Evolutionary conservation across 2,329 filamentous ascomycete genomes (phyloP), one percentile per base, ranked within the genome.

Genomic region (Dryadomyces quercus-mongolicae): DNA sequence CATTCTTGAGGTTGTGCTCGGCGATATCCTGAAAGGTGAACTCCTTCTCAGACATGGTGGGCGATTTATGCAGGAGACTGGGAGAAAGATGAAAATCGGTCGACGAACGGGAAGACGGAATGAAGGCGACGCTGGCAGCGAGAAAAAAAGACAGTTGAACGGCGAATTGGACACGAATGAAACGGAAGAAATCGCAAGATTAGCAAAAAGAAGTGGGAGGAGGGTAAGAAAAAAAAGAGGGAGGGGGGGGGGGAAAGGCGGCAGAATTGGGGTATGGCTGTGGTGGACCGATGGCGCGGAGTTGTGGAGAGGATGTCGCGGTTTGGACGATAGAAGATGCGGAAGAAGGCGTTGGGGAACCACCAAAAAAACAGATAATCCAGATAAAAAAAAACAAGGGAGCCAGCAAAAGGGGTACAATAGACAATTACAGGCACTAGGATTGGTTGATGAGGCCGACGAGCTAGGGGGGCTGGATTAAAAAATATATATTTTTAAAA

Each of bases 1-100:
- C 90, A 80, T 90, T 95, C 84, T 96, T 96, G 72, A 80, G 84
- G 75, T 85, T 88, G 80, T 95, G 89, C 73, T 82, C 81, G 59
- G 86, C 78, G 72, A 95, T 81, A 71, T 95, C 88, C 66, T 85
- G 76, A 74, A 83, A 88, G 65, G 86, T 93, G 74, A 84, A 80
- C 66, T 81, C 74, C 65, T 69, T 65, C 59, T 44, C 46, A 8
- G 62, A 64, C 71, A 74, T 74, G 62, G 66, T 70, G 63, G 62
- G 56, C 55, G 54, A 55, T 38, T 16, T 8, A 21, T 18, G 48
- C 7, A 43, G 20, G 18, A 34, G 18, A n/a, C 9, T 5, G 9
- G 48, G n/a, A n/a, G n/a, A 40, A 36, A 25, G 49, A 34, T 12
- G 15, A 42, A 22, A n/a, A n/a, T n/a, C n/a, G n/a, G 31, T 36